A percentile compares a stretch with the other conserved stretches of the same genome.
These are phyloP conservation scores for Agapanthus africanus DNA, from an alignment of 106 monocot species.

Conservation along the genomic window DNA sequence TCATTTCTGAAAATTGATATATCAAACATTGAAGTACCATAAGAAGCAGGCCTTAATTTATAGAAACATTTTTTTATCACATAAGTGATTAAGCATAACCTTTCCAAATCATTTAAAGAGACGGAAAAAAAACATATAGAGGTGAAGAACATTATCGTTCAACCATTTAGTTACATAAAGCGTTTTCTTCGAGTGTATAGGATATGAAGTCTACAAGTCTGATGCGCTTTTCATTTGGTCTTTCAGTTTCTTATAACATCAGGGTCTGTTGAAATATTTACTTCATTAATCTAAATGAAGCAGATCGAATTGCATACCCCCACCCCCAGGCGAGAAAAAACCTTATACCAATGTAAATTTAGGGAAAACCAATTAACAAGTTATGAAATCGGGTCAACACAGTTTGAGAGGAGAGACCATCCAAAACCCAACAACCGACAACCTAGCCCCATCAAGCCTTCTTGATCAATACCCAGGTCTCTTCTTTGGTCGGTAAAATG, in stretches of 20 bases:
- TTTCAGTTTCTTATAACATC: neutral
- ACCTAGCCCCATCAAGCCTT: neutral
- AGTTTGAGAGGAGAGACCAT: too few species aligned
- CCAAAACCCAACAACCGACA: too few species aligned
- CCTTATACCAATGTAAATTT: neutral
- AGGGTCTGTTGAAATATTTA: neutral
- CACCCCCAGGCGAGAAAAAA: neutral
- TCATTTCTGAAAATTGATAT: neutral
- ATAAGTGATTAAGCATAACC: neutral
- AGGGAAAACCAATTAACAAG: neutral
- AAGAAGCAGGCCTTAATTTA: neutral
- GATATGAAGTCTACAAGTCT: neutral
- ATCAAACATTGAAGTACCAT: neutral
- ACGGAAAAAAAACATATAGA: too few species aligned
- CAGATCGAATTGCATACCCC: neutral
- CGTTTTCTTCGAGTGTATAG: neutral
- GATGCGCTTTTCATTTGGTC: neutral
- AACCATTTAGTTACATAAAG: too few species aligned
- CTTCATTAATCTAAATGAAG: neutral
- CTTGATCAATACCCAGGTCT: neutral
- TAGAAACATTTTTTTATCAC: neutral
- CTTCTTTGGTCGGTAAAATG: neutral
- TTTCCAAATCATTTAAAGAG: neutral
- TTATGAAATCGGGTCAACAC: too few species aligned
- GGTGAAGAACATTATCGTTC: too few species aligned